Evolutionary conservation across 2,329 filamentous ascomycete genomes (phyloP), one percentile per base, ranked within the genome.

Genomic region (Diaporthe humulicola): DNA sequence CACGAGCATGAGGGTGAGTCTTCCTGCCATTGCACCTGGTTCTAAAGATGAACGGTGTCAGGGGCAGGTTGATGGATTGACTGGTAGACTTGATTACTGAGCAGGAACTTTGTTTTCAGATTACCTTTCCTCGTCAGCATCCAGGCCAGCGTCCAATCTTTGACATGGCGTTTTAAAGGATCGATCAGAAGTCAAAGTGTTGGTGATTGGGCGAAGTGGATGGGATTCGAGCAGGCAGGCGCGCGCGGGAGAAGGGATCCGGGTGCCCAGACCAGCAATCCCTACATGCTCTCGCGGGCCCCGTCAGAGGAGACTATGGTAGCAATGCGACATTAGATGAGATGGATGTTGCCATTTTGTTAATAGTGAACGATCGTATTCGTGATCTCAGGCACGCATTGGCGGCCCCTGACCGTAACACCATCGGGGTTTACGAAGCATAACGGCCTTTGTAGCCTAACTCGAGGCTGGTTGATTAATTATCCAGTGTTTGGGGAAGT

Each of bases 301-400:
- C 19, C 38, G 25, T 64, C 38, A 45, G 19, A 7, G 58, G n/a
- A 19, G n/a, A n/a, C n/a, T n/a, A n/a, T n/a, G n/a, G n/a, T n/a
- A 36, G 30, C 33, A 60, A 60, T 42, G 36, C 38, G 36, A 14
- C n/a, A 2, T 2, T 12, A 50, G 22, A 19, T 50, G 22, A 4
- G 36, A n/a, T 42, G 36, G n/a, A 4, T 2, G 14, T 28, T n/a
- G 10, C 40, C 33, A 15, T 33, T 33, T 19, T 50, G 60, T 36
- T 50, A 36, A 66, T 3, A 19, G 28, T n/a, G 60, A 64, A 40
- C 50, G 60, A 36, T 66, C 60, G 60, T 66, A 36, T 48, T 66
- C 60, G 60, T 19, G 60, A 66, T 50, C n/a, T 50, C 2, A 66
- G 42, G 60, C 60, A 50, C 25, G n/a, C 36, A 5, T 42, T 42